A percentile compares a stretch with the other conserved stretches of the same genome.
These are phyloP conservation scores for Leptographium galeiforme DNA, from an alignment of 2,329 filamentous ascomycete genomes.

Conservation along the genomic window DNA sequence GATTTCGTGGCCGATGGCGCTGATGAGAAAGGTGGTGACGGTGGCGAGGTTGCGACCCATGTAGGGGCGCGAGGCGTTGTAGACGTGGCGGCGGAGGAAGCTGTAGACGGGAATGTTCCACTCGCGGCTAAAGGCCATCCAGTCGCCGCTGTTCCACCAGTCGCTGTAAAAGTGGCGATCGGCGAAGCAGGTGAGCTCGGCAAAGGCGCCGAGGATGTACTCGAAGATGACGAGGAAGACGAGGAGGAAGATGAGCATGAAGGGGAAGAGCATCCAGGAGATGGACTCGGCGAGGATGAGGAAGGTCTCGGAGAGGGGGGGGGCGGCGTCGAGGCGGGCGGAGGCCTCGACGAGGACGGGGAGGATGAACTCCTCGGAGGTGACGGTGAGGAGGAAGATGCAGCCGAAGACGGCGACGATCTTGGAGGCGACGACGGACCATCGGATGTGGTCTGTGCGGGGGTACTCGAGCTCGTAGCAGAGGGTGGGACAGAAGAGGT, in stretches of 20 bases:
- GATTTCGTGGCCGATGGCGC: conserved; percentile 79
- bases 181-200: conserved; percentile 84
- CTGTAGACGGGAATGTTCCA: conserved; percentile 98
- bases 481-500: conserved; percentile 79
- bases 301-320: conserved; percentile 46
- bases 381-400: conserved; percentile 85
- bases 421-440: conserved; percentile 40
- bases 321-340: conserved; percentile 30
- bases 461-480: conserved; percentile 98
- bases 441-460: conserved; percentile 33
- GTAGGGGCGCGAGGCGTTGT: conserved; percentile 64
- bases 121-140: conserved; percentile 90
- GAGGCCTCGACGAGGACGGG: conserved; percentile 69
- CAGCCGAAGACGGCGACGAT: conserved; percentile 84
- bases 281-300: conserved; percentile 83
- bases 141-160: conserved; percentile 69
- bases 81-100: conserved; percentile 90
- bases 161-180: conserved; percentile 86
- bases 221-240: conserved; percentile 98
- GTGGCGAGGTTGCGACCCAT: conserved; percentile 70
- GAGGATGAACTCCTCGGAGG: conserved; percentile 88
- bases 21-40: conserved; percentile 81
- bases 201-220: conserved; percentile 87
- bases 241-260: conserved; percentile 89
- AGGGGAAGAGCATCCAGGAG: conserved; percentile 84